Base-by-base conservation (phyloP, 164 flowering plant species). In the Umbilicus rupestris region DNA sequence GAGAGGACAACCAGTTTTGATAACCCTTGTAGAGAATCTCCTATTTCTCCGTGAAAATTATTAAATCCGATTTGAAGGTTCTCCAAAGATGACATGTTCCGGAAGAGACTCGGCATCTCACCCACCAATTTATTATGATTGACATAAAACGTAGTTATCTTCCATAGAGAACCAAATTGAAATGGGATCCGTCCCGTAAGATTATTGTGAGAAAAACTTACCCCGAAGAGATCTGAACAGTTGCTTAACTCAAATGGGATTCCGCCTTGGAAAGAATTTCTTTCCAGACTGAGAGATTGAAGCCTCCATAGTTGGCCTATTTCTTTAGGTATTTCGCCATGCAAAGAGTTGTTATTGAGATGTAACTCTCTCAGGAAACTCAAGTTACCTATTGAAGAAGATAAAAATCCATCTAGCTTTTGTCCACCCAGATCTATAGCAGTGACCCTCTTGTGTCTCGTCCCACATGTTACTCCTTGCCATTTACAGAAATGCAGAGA, bases 221-320 rank as follows among this genome's bases (percentile, higher is more conserved):
- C 62, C n/a, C n/a, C n/a, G n/a, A n/a, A n/a, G 89, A 84, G 3
- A 90, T 89, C 80, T 89, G 14, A 84, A 15, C 44, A 16, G 3
- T 30, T 12, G 6, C 37, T 33, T 33, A 33, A 6, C 37, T 33
- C 37, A 6, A 33, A 3, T 33, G 37, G 37, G 37, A 33, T 33
- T 6, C 3, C 37, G 37, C 37, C 37, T 6, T 33, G 37, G 37
- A 33, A 33, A 6, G 37, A 33, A 33, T 33, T 33, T 33, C 37
- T 6, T 2, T 33, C 37, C 37, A 33, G 6, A 33, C 6, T 2
- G 3, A 33, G 37, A 33, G 3, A 33, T 6, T 33, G 37, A 33
- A 33, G 37, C 0, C 17, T 30, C 24, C n/a, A 15, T 30, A 70
- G 19, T 24, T 39, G 62, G 22, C 72, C 64, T 3, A 70, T 47